phyloP scores from a whole-genome alignment of 2,329 filamentous ascomycete genomes.

The Fusarium humuli region DNA sequence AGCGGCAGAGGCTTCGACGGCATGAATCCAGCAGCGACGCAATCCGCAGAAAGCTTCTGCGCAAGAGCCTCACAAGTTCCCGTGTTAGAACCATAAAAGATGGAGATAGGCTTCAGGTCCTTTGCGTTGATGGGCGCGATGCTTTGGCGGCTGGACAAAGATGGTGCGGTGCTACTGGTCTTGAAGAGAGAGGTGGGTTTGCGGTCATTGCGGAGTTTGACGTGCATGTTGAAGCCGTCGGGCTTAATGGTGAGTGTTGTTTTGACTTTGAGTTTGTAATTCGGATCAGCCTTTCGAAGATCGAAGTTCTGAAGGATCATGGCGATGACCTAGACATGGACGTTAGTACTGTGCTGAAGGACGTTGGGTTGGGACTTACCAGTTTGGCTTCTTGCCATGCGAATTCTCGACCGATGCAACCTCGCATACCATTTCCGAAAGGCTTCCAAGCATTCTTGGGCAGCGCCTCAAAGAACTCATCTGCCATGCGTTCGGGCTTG shows the following conservation, averaged over 20 bases:
- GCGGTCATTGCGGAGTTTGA: slow-evolving; percentile 3
- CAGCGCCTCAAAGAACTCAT: slow-evolving; percentile 3
- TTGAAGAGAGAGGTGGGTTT: slow-evolving; percentile 3
- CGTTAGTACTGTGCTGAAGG: fast-evolving
- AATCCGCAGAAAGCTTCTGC: slow-evolving; percentile 1
- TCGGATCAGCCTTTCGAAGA: not conserved
- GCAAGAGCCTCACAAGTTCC: slow-evolving; percentile 11
- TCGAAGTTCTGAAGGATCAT: slow-evolving; percentile 17
- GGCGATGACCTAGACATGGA: not conserved
- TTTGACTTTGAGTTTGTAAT: slow-evolving; percentile 18
- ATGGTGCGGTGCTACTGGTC: not conserved
- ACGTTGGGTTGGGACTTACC: not conserved
- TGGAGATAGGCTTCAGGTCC: slow-evolving; percentile 5
- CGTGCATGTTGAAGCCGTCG: not conserved
- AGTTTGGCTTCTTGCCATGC: slow-evolving; percentile 16
- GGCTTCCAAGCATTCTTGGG: slow-evolving; percentile 26
- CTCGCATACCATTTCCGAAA: slow-evolving; percentile 7
- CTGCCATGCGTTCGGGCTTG: slow-evolving; percentile 6
- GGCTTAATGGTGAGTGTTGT: slow-evolving; percentile 2
- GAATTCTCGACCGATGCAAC: slow-evolving; percentile 8
- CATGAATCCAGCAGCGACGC: slow-evolving; percentile 7
- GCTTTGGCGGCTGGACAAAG: not conserved
- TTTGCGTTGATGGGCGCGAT: not conserved
- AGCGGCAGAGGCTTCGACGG: not conserved
- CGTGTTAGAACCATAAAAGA: slow-evolving; percentile 6